Conservation (phyloP, 2,329 filamentous ascomycete species). For the Pestalotiopsis sp. region DNA sequence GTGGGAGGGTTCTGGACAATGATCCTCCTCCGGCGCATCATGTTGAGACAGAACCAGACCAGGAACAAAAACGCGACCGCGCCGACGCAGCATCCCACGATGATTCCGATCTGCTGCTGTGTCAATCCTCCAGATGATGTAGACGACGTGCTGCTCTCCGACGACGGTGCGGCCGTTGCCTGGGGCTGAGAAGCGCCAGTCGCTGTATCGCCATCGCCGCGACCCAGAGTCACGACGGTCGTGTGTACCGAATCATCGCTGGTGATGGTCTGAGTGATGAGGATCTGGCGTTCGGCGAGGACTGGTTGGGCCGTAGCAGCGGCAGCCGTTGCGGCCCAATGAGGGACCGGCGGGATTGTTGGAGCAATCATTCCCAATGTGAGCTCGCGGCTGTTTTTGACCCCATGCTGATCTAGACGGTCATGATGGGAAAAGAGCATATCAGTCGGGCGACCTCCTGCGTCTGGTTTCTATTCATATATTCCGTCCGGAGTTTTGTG, state of each 20-base stretch:
- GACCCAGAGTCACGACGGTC: slow-evolving; percentile 28
- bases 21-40: slow-evolving; percentile 15
- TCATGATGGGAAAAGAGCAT: not conserved
- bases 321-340: slow-evolving; percentile 1
- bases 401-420: not conserved
- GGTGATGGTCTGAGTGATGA: slow-evolving; percentile 30
- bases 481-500: not conserved
- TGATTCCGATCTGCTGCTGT: slow-evolving; percentile 24
- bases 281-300: slow-evolving; percentile 21
- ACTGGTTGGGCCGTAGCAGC: slow-evolving; percentile 12
- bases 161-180: not conserved
- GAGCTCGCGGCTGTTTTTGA: not conserved
- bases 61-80: slow-evolving; percentile 22
- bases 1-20: slow-evolving; percentile 14
- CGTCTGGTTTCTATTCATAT: not conserved
- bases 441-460: slow-evolving; percentile 1
- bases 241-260: slow-evolving; percentile 26
- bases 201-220: slow-evolving; percentile 18
- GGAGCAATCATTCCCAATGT: not conserved
- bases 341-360: not conserved
- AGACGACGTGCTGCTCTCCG: slow-evolving; percentile 1
- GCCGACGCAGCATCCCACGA: slow-evolving; percentile 26
- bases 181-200: not conserved
- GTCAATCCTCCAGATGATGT: slow-evolving; percentile 20
- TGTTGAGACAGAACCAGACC: slow-evolving; percentile 23